Evolutionary conservation across 768 basidiomycete species (phyloP), one percentile per base, ranked within the genome.

Genomic region (Psilocybe subaeruginosa): DNA sequence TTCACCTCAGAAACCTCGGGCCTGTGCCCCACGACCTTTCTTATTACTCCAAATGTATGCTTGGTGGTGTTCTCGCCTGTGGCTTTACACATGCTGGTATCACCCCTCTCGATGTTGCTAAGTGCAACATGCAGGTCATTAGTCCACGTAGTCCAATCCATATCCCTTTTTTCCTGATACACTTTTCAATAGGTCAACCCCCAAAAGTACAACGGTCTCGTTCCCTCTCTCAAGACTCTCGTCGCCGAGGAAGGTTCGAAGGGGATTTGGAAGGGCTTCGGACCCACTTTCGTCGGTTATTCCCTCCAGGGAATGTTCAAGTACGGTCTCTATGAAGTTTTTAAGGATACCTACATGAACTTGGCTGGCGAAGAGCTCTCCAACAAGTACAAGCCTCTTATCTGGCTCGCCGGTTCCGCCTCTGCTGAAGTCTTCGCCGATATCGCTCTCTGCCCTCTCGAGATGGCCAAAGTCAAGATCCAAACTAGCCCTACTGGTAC

Each of bases 231-330:
- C 64, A 80, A 82, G 60, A 81, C 82, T 41, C 86, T 95, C 71
- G 56, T 91, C 58, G 85, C 84, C 45, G 92, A 93, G 74, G 92
- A 96, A 77, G 92, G 95, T 69, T 76, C 87, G 62, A 86, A 76
- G 41, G 96, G 93, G 76, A 86, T 97, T 76, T 91, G 95, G 88
- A 98, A 97, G 77, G 96, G 96, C 70, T 81, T 97, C 73, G 92
- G 92, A 39, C 96, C 96, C 56, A 98, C 96, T 61, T 81, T 95
- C 64, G 82, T 97, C 77, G 95, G 96, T 65, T 96, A 96, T 82
- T 93, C 93, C 8, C 84, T 95, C 69, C 96, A 97, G 80, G 96
- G 96, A 74, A 89, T 95, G 86, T 95, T 97, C 90, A 98, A 98
- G 80, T 97, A 93, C 76, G 96, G 96, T 80, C 92, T 96, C 75